A percentile compares a stretch with the other conserved stretches of the same genome.
These are phyloP conservation scores for Chloranthus sessilifolius DNA, from an alignment of 164 flowering plant species.

Conservation along the genomic window DNA sequence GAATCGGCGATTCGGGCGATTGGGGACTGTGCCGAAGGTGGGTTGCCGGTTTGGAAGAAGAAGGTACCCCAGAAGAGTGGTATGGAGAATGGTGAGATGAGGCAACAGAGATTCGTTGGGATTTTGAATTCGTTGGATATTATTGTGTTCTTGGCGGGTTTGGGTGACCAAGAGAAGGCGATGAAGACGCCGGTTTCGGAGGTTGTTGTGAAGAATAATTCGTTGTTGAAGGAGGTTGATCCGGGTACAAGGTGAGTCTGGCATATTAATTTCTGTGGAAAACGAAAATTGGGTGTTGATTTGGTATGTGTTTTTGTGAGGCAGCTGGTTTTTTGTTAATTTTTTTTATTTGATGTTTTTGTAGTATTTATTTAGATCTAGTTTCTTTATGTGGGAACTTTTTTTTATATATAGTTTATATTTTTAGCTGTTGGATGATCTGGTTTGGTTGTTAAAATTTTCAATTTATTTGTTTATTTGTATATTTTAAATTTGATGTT, in stretches of 20 bases:
- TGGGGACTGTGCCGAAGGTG: slow-evolving; percentile 79
- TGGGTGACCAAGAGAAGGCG: slow-evolving; percentile 76
- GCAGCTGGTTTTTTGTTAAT: too few relatives aligned
- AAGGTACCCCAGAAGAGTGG: slow-evolving; percentile 29
- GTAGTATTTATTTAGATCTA: too few relatives aligned
- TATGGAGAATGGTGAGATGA: slow-evolving; percentile 56
- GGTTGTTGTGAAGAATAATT: slow-evolving; percentile 57
- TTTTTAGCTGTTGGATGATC: too few relatives aligned
- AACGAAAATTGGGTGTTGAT: too few relatives aligned
- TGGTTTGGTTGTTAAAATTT: too few relatives aligned
- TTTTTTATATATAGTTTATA: too few relatives aligned
- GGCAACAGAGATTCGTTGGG: slow-evolving; percentile 88
- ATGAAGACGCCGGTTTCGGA: slow-evolving; percentile 84
- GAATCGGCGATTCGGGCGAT: slow-evolving; percentile 79
- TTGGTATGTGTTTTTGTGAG: too few relatives aligned
- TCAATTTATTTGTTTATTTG: too few relatives aligned
- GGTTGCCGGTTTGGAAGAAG: slow-evolving; percentile 85
- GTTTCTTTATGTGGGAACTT: too few relatives aligned
- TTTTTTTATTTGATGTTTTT: too few relatives aligned
- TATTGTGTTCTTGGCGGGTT: slow-evolving; percentile 69
- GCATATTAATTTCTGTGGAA: too few relatives aligned
- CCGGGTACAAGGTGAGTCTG: slow-evolving; percentile 81
- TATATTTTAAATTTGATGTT: too few relatives aligned
- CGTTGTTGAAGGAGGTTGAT: slow-evolving; percentile 74
- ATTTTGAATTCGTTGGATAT: slow-evolving; percentile 80